Percentiles rank a stretch among this genome's conserved stretches.
Conservation (phyloP, 2,329 filamentous ascomycete genomes). For the Aspergillus sojae region DNA sequence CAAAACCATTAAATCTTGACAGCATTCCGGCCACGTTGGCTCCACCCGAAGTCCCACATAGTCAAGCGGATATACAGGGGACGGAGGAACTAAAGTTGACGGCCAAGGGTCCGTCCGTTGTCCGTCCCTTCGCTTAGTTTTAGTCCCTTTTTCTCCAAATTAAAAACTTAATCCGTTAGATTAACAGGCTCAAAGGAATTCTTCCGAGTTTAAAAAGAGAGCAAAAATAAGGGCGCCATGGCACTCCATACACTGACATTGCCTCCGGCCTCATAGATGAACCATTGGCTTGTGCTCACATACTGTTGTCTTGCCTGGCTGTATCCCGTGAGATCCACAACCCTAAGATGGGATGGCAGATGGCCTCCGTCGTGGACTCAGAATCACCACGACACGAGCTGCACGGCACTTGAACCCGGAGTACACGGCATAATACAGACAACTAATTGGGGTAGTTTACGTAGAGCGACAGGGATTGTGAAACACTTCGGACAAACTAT, state of each 20-base stretch:
- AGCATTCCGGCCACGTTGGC: not conserved
- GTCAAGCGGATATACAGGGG: not conserved
- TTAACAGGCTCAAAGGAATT: not conserved
- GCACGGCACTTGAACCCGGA: not conserved
- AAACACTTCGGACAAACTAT: not conserved
- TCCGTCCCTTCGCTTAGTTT: not conserved
- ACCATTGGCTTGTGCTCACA: not conserved
- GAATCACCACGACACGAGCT: not conserved
- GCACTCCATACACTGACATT: not conserved
- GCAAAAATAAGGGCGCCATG: not conserved
- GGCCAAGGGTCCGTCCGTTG: not conserved
- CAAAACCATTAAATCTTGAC: not conserved
- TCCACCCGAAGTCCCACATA: not conserved
- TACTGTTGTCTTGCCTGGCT: not conserved
- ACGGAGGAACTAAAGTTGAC: not conserved
- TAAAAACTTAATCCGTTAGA: not conserved
- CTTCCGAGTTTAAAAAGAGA: not conserved
- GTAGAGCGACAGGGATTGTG: not conserved
- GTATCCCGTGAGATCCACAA: not conserved
- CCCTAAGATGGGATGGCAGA: not conserved
- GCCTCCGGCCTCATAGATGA: not conserved
- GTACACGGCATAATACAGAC: not conserved
- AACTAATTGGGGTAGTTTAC: not conserved
- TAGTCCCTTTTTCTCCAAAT: not conserved
- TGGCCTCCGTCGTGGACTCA: not conserved